A percentile compares a stretch with the other conserved stretches of the same genome.
Evolutionary conservation across 1,284 basidiomycete genomes (phyloP).

Genomic region (Ustilago sp.): DNA sequence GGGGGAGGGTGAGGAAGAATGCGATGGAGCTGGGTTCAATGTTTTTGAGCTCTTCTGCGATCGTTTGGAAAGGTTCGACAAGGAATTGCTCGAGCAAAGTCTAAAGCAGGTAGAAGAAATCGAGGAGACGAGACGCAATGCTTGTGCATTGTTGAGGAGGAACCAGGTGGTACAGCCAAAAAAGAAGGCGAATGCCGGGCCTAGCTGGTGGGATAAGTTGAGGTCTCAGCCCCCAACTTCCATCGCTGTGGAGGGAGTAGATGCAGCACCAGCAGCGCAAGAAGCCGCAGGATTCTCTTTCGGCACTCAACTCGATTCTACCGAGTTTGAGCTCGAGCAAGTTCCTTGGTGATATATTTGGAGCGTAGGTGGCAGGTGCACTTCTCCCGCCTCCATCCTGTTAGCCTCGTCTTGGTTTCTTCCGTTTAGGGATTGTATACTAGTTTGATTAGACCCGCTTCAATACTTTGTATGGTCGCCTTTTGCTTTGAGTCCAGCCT

Average conservation of each 20-base stretch:
- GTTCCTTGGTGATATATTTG: conserved; percentile 28
- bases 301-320: conserved; percentile 5
- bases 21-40: conserved; percentile 47
- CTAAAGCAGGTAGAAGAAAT: conserved; percentile 34
- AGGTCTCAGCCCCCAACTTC: conserved; percentile 3
- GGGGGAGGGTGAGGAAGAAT: conserved; percentile 48
- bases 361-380: too few relatives aligned
- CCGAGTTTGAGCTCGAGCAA: conserved; percentile 33
- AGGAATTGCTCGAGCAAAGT: conserved; percentile 24
- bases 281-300: conserved; percentile 18
- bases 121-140: conserved; percentile 17
- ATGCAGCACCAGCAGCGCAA: not conserved
- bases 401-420: too few relatives aligned
- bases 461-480: conserved; percentile 27
- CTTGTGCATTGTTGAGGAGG: conserved; percentile 20
- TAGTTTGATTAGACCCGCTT: too few relatives aligned
- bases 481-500: conserved; percentile 23
- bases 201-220: conserved; percentile 46
- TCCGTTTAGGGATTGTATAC: too few relatives aligned
- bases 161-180: conserved; percentile 4
- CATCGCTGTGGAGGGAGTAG: not conserved
- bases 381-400: not conserved
- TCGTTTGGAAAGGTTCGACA: conserved; percentile 46
- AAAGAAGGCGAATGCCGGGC: conserved; percentile 12
- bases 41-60: conserved; percentile 54